Evolutionary conservation across 768 basidiomycete species (phyloP), one percentile per base, ranked within the genome.

Genomic region (Rubroboletus pulcherrimus): DNA sequence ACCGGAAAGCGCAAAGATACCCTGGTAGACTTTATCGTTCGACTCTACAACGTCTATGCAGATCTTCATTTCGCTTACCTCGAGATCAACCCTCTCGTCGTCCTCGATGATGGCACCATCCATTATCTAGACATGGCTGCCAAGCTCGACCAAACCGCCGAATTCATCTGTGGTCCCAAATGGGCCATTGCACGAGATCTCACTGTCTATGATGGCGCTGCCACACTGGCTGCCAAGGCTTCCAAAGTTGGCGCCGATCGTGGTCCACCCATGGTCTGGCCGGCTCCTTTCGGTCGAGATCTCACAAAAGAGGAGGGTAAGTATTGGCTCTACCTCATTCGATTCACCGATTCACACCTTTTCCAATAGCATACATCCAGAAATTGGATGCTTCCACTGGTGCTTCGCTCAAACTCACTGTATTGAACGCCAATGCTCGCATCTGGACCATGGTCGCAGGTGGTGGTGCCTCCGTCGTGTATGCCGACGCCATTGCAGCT

Each of bases 381-480:
- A 97, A 97, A 73, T 84, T 99, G 61, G 97, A 98, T 61, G 93
- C 81, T 21, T 94, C 92, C 21, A 99, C 97, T 41, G 96, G 97
- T 77, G 94, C 97, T 65, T 97, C 94, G 9, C 87, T 99, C 71
- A 99, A 99, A 73, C 83, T 99, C 43, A 99, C 97, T 40, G 96
- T 99, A 50, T 79, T 99, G 65, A 98, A 98, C 74, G 74, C 90
- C 51, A 88, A 91, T 70, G 97, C 96, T 57, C 89, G 95, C 58
- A 85, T 99, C 61, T 99, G 97, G 97, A 98, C 97, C 63, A 98
- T 98, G 96, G 97, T 99, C 53, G 96, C 97, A 52, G 97, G 96
- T 77, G 97, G 97, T 69, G 93, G 93, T 78, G 83, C 84, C 21
- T 83, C 81, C 7, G 83, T 85, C 59, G 82, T 85, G 40, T 86